Conservation (phyloP, 805 yeast genomes). For the Pichia paraexigua region DNA sequence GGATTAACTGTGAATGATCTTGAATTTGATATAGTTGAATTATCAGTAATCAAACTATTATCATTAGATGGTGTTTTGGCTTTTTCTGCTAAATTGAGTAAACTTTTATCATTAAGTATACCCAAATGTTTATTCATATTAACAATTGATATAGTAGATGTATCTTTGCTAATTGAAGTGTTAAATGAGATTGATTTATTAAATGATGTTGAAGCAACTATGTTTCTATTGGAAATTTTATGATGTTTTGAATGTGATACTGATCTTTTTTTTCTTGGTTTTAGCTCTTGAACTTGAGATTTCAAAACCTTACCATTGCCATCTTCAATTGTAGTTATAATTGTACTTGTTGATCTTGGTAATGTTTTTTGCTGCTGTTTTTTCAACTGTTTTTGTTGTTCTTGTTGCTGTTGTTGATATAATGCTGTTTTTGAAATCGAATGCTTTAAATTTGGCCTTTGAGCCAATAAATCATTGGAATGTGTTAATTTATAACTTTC, state of each 20-base stretch:
- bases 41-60: background rate
- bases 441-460: constrained; percentile 1
- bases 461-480: constrained; percentile 1
- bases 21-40: constrained; percentile 3
- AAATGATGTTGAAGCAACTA: constrained; percentile 41
- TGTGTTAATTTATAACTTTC: constrained; percentile 28
- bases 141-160: constrained; percentile 11
- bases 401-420: background rate
- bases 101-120: constrained; percentile 7
- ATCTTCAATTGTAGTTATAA: constrained; percentile 28
- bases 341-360: constrained; percentile 26
- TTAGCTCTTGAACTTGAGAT: constrained; percentile 13
- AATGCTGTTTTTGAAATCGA: constrained; percentile 7
- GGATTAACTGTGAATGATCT: constrained; percentile 16
- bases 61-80: background rate
- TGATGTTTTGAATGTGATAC: background rate
- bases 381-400: background rate
- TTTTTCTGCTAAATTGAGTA: constrained; percentile 2
- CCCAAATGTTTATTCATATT: constrained; percentile 11
- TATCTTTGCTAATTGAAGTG: constrained; percentile 6
- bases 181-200: constrained; percentile 42
- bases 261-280: background rate
- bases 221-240: constrained; percentile 26
- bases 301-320: constrained; percentile 26
- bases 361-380: constrained; percentile 1